These are phyloP conservation scores for Cytospora schulzeri DNA, from an alignment of 2,329 filamentous ascomycete genomes.

Conservation along the genomic window DNA sequence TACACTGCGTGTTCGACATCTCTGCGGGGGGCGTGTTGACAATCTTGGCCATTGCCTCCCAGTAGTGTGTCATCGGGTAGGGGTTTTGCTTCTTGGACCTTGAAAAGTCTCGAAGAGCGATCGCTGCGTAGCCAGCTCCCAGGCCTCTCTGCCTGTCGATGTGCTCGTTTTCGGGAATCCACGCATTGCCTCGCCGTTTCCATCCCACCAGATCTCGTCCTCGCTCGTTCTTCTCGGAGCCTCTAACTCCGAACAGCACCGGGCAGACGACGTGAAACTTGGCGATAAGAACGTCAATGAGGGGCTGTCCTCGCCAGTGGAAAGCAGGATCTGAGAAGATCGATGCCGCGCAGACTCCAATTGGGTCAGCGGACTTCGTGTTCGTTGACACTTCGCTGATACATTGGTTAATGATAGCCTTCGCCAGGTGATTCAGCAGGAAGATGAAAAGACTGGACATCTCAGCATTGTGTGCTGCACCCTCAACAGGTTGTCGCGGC, in stretches of 20 bases:
- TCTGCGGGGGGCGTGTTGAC: constrained; percentile 71
- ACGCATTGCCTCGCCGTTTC: constrained; percentile 63
- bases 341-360: constrained; percentile 69
- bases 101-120: constrained; percentile 81
- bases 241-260: constrained; percentile 80
- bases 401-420: constrained; percentile 67
- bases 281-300: constrained; percentile 77
- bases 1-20: constrained; percentile 72
- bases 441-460: constrained; percentile 68
- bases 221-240: constrained; percentile 70
- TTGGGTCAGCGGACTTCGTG: constrained; percentile 66
- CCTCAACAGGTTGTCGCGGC: constrained; percentile 43
- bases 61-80: constrained; percentile 79
- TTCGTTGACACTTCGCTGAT: constrained; percentile 62
- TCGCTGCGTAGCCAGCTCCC: constrained; percentile 79
- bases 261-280: constrained; percentile 83
- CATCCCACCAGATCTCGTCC: constrained; percentile 74
- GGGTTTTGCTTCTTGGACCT: constrained; percentile 70
- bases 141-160: constrained; percentile 82
- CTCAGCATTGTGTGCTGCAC: constrained; percentile 47
- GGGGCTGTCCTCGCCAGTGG: constrained; percentile 62
- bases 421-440: constrained; percentile 71
- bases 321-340: constrained; percentile 68
- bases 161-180: constrained; percentile 71
- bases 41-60: constrained; percentile 75